Conservation (phyloP, 1,284 basidiomycete genomes). For the Malassezia brasiliensis region DNA sequence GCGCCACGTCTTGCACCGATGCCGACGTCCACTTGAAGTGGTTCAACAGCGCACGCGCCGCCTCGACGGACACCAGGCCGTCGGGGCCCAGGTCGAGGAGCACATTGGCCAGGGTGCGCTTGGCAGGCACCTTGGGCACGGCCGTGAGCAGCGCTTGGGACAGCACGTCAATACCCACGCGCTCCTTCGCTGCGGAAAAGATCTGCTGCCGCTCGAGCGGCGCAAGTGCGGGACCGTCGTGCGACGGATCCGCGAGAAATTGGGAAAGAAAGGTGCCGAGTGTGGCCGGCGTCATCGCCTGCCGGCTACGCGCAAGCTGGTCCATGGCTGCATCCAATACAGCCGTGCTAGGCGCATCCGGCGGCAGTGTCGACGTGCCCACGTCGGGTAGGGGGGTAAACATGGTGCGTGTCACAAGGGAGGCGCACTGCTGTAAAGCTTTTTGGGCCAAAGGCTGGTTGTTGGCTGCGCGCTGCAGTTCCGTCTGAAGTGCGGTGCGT, state of each 20-base stretch:
- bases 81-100: constrained; percentile 33
- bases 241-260: background rate
- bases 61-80: constrained; percentile 24
- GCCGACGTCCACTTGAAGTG: constrained; percentile 28
- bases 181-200: background rate
- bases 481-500: background rate
- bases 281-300: background rate
- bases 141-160: background rate
- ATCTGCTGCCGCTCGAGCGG: constrained; percentile 4
- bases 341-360: background rate
- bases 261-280: constrained; percentile 1
- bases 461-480: background rate
- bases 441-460: constrained; percentile 3
- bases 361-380: background rate
- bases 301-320: constrained; percentile 6
- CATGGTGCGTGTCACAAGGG: background rate
- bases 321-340: constrained; percentile 4
- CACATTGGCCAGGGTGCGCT: constrained; percentile 8
- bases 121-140: background rate
- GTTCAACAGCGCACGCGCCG: constrained; percentile 28
- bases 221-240: background rate
- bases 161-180: constrained; percentile 1
- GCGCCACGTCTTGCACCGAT: constrained; percentile 27
- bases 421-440: background rate
- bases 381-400: constrained; percentile 5